Percentiles rank a stretch among this genome's conserved stretches.
These are phyloP conservation scores for Thielaviopsis euricoi DNA, from an alignment of 2,329 filamentous ascomycete species.

Conservation along the genomic window DNA sequence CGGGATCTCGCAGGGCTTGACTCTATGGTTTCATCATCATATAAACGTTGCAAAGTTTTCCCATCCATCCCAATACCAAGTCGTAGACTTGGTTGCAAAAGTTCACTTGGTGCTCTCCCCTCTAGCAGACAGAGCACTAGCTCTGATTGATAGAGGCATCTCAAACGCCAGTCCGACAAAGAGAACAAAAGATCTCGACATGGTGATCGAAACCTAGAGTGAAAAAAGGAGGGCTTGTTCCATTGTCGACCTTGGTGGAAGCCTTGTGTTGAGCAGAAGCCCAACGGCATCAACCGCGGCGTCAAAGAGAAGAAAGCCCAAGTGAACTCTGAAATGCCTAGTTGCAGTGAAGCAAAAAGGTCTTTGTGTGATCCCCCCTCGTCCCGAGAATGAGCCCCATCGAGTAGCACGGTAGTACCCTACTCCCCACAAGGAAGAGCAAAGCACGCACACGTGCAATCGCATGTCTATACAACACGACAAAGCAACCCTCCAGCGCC, in stretches of 20 bases:
- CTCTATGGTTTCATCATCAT: constrained; percentile 97
- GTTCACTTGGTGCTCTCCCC: not conserved
- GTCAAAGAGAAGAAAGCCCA: not conserved
- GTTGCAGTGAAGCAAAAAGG: not conserved
- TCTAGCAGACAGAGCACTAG: constrained; percentile 5
- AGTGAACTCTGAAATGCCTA: not conserved
- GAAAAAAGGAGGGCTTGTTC: constrained; percentile 12
- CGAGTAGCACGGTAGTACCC: constrained; percentile 56
- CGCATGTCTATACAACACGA: constrained; percentile 97
- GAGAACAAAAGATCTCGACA: constrained; percentile 13
- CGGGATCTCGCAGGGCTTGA: constrained; percentile 73
- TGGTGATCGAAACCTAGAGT: constrained; percentile 6
- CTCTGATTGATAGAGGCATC: not conserved
- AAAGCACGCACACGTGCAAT: constrained; percentile 47
- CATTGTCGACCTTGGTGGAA: constrained; percentile 1
- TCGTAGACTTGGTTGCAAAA: not conserved
- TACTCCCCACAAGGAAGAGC: constrained; percentile 4
- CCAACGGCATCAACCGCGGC: not conserved
- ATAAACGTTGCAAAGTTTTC: constrained; percentile 36
- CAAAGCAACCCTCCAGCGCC: constrained; percentile 45
- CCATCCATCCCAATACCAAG: constrained; percentile 10
- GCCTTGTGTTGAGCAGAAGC: not conserved
- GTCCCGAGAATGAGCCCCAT: constrained; percentile 99
- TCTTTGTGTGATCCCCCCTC: constrained; percentile 44
- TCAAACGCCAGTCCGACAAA: constrained; percentile 9